Base-by-base conservation (phyloP, 2,329 filamentous ascomycete species). In the Epichloe scottii region DNA sequence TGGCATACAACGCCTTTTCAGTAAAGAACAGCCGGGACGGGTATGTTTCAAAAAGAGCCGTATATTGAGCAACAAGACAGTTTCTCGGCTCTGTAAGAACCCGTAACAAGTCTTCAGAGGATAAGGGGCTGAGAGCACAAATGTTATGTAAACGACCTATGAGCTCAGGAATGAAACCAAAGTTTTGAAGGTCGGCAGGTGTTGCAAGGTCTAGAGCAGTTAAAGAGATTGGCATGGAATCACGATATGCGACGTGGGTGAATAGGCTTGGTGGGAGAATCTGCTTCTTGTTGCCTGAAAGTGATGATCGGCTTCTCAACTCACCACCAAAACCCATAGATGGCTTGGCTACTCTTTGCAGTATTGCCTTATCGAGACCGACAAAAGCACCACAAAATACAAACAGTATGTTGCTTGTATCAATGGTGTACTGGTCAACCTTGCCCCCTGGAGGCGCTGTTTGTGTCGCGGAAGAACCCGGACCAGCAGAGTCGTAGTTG, bases 321-420 rank as follows among this genome's bases (percentile, higher is more conserved):
- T 85, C 82, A 4, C 90, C 89, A 5, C 90, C 90, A 60, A 98
- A 98, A 0, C 93, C 93, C 58, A 98, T 91, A 3, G 87, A 86
- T 0, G 79, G 78, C 62, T 86, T 89, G 12, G 89, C 85, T 43
- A 97, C 84, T n/a, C 93, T 83, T 53, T 89, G 85, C 53, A 95
- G 74, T 46, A 98, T 80, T 35, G 85, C 78, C 64, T 94, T 95
- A 61, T 96, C 88, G 1, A 97, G 74, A 2, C 90, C 91, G 37
- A 94, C 87, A 63, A 98, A 98, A 17, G 93, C 93, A 17, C 93
- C 93, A 12, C 90, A 94, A 65, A 93, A 95, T 41, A 98, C 89
- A 69, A 98, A 98, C 30, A 98, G 78, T 53, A 98, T 97, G 60
- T 97, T 96, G 57, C 89, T 90, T 0, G 93, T 98, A 60, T 93